These are phyloP conservation scores for Heterobasidion occidentale DNA, from an alignment of 1,284 basidiomycete genomes.

Conservation along the genomic window DNA sequence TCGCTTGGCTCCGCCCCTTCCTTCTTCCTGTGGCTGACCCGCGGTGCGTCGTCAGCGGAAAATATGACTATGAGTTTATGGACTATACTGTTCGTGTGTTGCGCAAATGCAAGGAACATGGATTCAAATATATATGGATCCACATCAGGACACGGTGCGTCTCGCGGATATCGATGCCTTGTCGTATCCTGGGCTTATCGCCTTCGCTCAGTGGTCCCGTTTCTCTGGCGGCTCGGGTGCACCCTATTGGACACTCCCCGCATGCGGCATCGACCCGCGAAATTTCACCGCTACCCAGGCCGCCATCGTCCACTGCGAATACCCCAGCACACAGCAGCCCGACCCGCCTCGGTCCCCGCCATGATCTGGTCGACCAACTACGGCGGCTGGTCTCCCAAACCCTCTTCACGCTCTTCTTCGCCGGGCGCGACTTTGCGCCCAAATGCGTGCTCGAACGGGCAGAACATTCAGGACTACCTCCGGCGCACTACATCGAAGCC, in stretches of 20 bases:
- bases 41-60: conserved; percentile 47
- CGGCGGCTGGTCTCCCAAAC: conserved; percentile 84
- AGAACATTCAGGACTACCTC: conserved; percentile 93
- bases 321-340: conserved; percentile 54
- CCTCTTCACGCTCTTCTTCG: conserved; percentile 93
- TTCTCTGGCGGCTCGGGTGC: conserved; percentile 96
- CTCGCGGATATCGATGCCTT: not conserved
- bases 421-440: conserved; percentile 84
- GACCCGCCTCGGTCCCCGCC: conserved; percentile 68
- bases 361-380: conserved; percentile 99
- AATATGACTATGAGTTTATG: conserved; percentile 90
- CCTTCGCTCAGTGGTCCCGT: conserved; percentile 77
- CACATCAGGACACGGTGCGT: conserved; percentile 93
- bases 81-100: conserved; percentile 87
- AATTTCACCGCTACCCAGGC: conserved; percentile 81
- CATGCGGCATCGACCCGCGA: conserved; percentile 86
- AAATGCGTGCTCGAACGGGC: conserved; percentile 86
- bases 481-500: conserved; percentile 78
- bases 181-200: not conserved
- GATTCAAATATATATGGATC: conserved; percentile 95
- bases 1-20: not conserved
- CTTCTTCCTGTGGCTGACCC: not conserved
- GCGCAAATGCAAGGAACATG: conserved; percentile 86
- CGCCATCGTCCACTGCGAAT: conserved; percentile 87
- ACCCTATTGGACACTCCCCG: conserved; percentile 89